Evolutionary conservation across 352 stramenopile genomes (phyloP), one percentile per base, ranked within the genome.

Genomic region (Globisporangium nodosum): DNA sequence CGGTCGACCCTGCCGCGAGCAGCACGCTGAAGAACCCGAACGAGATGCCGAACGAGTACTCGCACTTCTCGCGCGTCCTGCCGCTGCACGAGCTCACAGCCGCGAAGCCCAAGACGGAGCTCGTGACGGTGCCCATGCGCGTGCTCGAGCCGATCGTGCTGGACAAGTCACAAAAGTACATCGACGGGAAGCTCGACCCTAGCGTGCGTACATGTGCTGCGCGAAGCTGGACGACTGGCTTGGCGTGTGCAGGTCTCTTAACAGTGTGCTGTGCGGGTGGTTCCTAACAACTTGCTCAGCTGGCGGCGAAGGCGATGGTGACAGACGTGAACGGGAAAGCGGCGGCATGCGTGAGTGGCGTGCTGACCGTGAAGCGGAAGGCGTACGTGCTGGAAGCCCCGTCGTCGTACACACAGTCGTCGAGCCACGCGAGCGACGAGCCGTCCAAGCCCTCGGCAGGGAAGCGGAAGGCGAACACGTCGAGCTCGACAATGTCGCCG

Each of bases 91-190:
- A 94, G 37, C 67, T 95, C 31, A 85, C 80, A 21, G 60, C 73
- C 0, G 71, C 78, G n/a, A 90, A 85, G 54, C 61, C 72, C 9
- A 91, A 92, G 64, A 78, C 66, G 3, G 84, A 93, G 53, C 59
- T 88, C 21, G 66, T 81, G n/a, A 93, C 81, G 1, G 61, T 90
- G 20, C 63, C 78, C 5, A 88, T 94, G 65, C 81, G 83, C 40
- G 54, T 48, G n/a, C 83, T 95, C 12, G 75, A 89, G 33, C 78
- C 86, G 0, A 74, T 92, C 42, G 49, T 80, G 30, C 66, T 95
- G 2, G 80, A 89, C 45, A 89, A 89, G 51, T 53, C 77, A 5
- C 76, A 79, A 8, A 95, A 95, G 54, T 94, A 94, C 66, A 73
- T 95, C n/a, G 83, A 92, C 58, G 86, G 84, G 43, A 75, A 74